Base-by-base conservation (phyloP, 805 yeast species). In the Ogataea nitratoaversa region DNA sequence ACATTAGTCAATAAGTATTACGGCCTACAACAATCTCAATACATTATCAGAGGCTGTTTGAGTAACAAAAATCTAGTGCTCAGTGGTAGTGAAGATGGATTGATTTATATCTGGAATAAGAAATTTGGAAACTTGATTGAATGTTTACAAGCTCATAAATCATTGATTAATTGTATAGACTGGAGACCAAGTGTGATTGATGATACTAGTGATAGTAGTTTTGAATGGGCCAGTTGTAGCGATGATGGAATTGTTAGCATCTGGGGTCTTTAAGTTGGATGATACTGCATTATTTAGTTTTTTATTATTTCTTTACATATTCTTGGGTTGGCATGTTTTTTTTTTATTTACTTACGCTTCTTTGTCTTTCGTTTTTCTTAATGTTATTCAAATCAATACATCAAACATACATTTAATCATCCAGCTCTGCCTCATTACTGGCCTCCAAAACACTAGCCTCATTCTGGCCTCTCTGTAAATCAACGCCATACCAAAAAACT, bases 51-150 rank as follows among this genome's bases (percentile, higher is more conserved):
- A 36, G 80, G 95, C 1, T 74, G 87, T 48, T 81, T 88, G 56
- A 95, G 95, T 0, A 71, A 77, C 44, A 91, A 85, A 49, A 79
- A 80, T 46, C 66, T 85, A 37, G 74, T 87, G 0, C 64, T 82
- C n/a, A 78, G 88, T 48, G 96, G 96, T 0, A 78, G 90, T 33
- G 95, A 85, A 54, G 95, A 89, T 59, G 88, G 88, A 0, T 68
- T 73, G 38, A 71, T 86, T 3, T 87, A 80, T 56, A 67, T 89
- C 2, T 88, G 95, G 95, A 84, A 84, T 53, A 69, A 82, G 17
- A 70, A 72, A 35, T 79, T 79, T 19, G 89, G 93, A 5, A 79
- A 80, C 42, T 67, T 86, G 19, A 63, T 89, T 3, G 72, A 74
- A 4, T 66, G 77, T 12, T 63, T 84, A 17, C 68, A 74, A 31